phyloP scores from a whole-genome alignment of 1,284 basidiomycete species.

The Gastroboletus turbinatus region DNA sequence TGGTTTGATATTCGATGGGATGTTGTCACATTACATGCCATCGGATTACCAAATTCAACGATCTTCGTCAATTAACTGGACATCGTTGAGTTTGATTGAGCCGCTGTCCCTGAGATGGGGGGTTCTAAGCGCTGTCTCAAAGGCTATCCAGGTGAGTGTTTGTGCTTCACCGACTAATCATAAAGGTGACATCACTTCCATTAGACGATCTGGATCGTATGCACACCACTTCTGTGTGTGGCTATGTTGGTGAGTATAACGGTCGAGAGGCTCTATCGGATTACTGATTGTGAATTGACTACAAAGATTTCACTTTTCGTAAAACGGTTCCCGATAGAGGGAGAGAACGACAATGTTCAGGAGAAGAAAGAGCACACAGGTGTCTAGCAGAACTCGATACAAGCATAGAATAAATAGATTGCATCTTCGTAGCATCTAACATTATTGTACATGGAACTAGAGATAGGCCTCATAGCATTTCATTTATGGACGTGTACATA shows the following conservation, averaged over 20 bases:
- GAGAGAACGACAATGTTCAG: constrained; percentile 8
- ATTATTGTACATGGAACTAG: constrained; percentile 18
- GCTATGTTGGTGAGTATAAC: constrained; percentile 46
- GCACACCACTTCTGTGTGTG: constrained; percentile 54
- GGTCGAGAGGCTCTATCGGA: constrained; percentile 2
- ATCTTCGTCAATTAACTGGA: constrained; percentile 55
- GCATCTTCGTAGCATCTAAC: constrained; percentile 11
- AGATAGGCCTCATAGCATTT: constrained; percentile 1
- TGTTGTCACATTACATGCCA: constrained; percentile 50
- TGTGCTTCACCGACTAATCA: constrained; percentile 4
- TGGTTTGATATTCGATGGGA: constrained; percentile 68
- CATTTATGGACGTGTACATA: background rate
- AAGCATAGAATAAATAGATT: constrained; percentile 17
- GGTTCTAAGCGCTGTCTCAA: constrained; percentile 47
- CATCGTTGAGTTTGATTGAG: constrained; percentile 45
- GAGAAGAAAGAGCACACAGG: constrained; percentile 21
- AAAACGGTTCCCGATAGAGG: constrained; percentile 29
- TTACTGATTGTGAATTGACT: constrained; percentile 26
- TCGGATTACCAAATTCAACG: constrained; percentile 40
- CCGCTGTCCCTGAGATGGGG: constrained; percentile 41
- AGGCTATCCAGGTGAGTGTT: constrained; percentile 51
- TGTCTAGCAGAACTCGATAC: constrained; percentile 2
- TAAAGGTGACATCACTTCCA: constrained; percentile 17
- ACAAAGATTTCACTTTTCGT: constrained; percentile 36
- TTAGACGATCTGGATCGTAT: constrained; percentile 63